These are phyloP conservation scores for Aristolochia fimbriata DNA, from an alignment of 164 flowering plant genomes.

Conservation along the genomic window DNA sequence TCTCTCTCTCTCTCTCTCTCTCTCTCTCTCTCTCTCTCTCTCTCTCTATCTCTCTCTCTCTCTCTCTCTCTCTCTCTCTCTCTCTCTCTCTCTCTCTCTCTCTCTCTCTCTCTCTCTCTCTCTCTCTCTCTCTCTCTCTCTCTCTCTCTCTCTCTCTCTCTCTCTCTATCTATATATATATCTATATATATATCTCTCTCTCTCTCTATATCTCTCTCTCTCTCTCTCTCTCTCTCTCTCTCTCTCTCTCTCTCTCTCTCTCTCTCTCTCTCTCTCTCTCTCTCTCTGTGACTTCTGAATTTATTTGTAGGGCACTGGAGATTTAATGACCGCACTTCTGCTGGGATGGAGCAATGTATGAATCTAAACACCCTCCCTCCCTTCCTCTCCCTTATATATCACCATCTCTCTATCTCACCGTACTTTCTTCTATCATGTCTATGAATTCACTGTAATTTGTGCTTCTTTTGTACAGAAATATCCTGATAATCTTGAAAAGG, in stretches of 20 bases:
- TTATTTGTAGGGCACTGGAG: slow-evolving; percentile 89
- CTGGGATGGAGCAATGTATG: slow-evolving; percentile 99
- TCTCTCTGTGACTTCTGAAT: not conserved
- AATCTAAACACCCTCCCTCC: not conserved
- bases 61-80: too few relatives aligned
- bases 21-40: too few relatives aligned
- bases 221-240: too few relatives aligned
- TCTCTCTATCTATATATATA: too few relatives aligned
- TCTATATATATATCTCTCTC: too few relatives aligned
- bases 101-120: too few relatives aligned
- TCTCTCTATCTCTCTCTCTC: too few relatives aligned
- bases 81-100: not conserved
- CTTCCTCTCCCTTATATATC: too few relatives aligned
- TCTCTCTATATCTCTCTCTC: not conserved
- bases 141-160: not conserved
- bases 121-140: too few relatives aligned
- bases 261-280: not conserved
- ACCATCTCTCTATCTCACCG: too few relatives aligned
- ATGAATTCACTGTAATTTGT: not conserved
- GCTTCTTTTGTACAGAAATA: slow-evolving; percentile 50
- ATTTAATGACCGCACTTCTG: slow-evolving; percentile 89
- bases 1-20: not conserved
- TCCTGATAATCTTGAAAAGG: slow-evolving; percentile 72
- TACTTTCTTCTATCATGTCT: not conserved
- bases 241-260: too few relatives aligned